These are phyloP conservation scores for Solanum virginianum DNA, from an alignment of 257 asterid species.

Conservation along the genomic window DNA sequence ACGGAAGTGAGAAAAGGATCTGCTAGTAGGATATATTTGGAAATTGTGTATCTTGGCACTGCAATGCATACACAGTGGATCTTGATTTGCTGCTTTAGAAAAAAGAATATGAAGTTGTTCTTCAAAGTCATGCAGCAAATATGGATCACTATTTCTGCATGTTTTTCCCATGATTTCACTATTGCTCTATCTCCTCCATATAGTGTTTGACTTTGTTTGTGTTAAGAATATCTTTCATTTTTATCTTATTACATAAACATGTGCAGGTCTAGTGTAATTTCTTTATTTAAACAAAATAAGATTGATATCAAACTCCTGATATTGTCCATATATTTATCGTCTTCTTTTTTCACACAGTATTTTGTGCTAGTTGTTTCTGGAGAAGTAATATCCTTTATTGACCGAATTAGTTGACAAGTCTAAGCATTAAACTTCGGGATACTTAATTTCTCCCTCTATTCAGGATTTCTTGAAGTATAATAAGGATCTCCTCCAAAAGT, in stretches of 20 bases:
- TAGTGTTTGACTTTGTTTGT: neutral
- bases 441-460: slow-evolving; percentile 1
- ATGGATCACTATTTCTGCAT: neutral
- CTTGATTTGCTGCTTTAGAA: neutral
- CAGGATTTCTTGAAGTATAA: slow-evolving; percentile 84
- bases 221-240: neutral
- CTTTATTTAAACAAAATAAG: neutral
- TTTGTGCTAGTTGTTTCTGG: neutral
- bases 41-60: neutral
- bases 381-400: neutral
- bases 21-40: neutral
- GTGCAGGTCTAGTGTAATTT: neutral
- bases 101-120: neutral
- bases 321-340: neutral
- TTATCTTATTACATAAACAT: neutral
- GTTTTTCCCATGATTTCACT: neutral
- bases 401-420: neutral
- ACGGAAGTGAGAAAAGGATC: neutral
- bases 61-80: neutral
- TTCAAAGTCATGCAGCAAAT: neutral
- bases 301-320: neutral
- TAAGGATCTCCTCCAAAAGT: slow-evolving; percentile 38
- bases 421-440: neutral
- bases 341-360: neutral
- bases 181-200: neutral